phyloP scores from a whole-genome alignment of 345 rosid genomes.

The Salix viminalis region DNA sequence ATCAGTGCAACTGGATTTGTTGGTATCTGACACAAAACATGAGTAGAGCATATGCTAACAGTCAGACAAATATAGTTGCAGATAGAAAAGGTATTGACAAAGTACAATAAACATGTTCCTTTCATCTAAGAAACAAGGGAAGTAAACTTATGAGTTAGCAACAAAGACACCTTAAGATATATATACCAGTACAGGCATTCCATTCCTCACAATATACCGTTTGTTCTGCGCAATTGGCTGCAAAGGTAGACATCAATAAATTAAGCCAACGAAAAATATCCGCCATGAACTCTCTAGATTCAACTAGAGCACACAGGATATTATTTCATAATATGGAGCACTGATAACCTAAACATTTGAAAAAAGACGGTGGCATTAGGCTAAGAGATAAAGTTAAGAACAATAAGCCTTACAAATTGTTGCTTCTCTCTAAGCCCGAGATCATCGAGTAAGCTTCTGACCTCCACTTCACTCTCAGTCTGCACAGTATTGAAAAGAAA shows the following conservation, averaged over 20 bases:
- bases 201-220: slow-evolving; percentile 73
- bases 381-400: neutral
- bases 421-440: slow-evolving; percentile 79
- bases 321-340: neutral
- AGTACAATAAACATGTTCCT: neutral
- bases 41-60: slow-evolving; percentile 6
- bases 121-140: neutral
- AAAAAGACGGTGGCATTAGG: neutral
- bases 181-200: slow-evolving; percentile 68
- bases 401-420: slow-evolving; percentile 57
- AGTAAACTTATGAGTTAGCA: slow-evolving; percentile 9
- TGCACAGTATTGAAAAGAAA: slow-evolving; percentile 24
- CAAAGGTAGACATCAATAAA: slow-evolving; percentile 16
- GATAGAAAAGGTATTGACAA: neutral
- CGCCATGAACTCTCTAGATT: neutral
- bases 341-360: neutral
- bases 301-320: neutral
- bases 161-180: slow-evolving; percentile 11
- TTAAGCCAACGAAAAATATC: neutral
- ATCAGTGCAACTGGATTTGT: slow-evolving; percentile 64
- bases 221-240: slow-evolving; percentile 87
- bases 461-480: slow-evolving; percentile 85
- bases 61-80: slow-evolving; percentile 11
- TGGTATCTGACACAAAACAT: slow-evolving; percentile 54
- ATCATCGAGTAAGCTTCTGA: slow-evolving; percentile 59